These are phyloP conservation scores for Epichloe sibirici DNA, from an alignment of 2,329 filamentous ascomycete species.

Conservation along the genomic window DNA sequence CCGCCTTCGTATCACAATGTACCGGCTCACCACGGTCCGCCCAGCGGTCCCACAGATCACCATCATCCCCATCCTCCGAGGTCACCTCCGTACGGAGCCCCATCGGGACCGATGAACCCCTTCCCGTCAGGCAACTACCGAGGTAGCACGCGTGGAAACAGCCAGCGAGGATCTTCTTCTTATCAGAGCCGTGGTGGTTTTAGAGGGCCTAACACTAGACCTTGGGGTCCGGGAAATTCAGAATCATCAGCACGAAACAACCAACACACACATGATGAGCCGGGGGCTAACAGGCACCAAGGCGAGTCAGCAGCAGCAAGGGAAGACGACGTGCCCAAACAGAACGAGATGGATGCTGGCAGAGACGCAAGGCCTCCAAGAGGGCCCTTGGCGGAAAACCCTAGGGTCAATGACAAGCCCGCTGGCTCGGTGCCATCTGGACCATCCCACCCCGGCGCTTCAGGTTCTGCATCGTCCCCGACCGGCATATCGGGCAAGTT, in stretches of 20 bases:
- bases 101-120: slow-evolving; percentile 44
- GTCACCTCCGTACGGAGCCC: slow-evolving; percentile 42
- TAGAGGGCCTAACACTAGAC: slow-evolving; percentile 53
- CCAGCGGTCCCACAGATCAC: slow-evolving; percentile 39
- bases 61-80: slow-evolving; percentile 36
- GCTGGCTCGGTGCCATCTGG: slow-evolving; percentile 1
- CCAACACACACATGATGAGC: slow-evolving; percentile 7
- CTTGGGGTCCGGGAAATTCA: slow-evolving; percentile 47
- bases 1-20: slow-evolving; percentile 47
- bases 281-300: slow-evolving; percentile 9
- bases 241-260: slow-evolving; percentile 11
- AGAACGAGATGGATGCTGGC: neutral
- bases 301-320: slow-evolving; percentile 4
- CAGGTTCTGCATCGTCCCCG: slow-evolving; percentile 38
- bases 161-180: slow-evolving; percentile 39
- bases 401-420: neutral
- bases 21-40: slow-evolving; percentile 33
- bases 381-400: neutral
- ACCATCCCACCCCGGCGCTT: neutral
- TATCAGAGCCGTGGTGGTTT: slow-evolving; percentile 44
- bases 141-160: slow-evolving; percentile 13
- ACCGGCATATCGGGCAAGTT: slow-evolving; percentile 54
- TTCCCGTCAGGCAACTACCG: slow-evolving; percentile 35
- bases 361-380: neutral
- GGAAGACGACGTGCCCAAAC: neutral